Evolutionary conservation across 2,329 filamentous ascomycete species (phyloP), one percentile per base, ranked within the genome.

Genomic region (Penicillium sumatraense): DNA sequence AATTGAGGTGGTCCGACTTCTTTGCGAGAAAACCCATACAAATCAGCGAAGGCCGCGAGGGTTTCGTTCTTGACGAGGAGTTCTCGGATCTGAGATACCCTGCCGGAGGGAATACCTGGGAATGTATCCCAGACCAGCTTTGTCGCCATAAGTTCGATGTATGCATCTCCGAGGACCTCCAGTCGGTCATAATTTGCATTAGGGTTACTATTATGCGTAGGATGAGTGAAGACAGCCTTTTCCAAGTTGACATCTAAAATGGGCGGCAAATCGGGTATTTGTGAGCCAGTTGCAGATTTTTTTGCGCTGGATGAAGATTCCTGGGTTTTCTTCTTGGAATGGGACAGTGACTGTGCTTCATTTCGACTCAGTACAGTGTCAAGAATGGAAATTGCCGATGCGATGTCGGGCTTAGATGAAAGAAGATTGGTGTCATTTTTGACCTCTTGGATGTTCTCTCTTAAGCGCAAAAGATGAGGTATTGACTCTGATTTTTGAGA

Each of bases 161-260:
- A 93, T 18, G 90, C 89, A 70, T 98, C 93, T 6, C 93, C 93
- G 7, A 96, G 81, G 77, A 93, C 92, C 73, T 98, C 93, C 6
- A 97, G 84, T 16, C 86, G 84, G 67, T 97, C 93, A 72, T 97
- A 97, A 66, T 80, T 83, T 40, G 54, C 47, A 33, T 57, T 53
- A 29, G 53, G 49, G 45, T 66, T 53, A 33, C 61, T 67, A 51
- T 65, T 64, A 41, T 78, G 68, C 1, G 84, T 86, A 1, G 81
- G 76, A 64, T 93, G 90, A 1, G 83, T 90, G 65, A 93, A 88
- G 10, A 86, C 84, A 14, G 86, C 82, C 23, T 75, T 76, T 63
- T 87, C 84, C 16, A 93, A 78, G 20, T 77, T 73, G 0, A 80
- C 75, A 59, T 91, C 82, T 5, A 80, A 66, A 48, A 91, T 83